Percentiles rank a stretch among this genome's conserved stretches.
Conservation (phyloP, 176 grass and related monocot genomes). For the Oryza glaberrima region DNA sequence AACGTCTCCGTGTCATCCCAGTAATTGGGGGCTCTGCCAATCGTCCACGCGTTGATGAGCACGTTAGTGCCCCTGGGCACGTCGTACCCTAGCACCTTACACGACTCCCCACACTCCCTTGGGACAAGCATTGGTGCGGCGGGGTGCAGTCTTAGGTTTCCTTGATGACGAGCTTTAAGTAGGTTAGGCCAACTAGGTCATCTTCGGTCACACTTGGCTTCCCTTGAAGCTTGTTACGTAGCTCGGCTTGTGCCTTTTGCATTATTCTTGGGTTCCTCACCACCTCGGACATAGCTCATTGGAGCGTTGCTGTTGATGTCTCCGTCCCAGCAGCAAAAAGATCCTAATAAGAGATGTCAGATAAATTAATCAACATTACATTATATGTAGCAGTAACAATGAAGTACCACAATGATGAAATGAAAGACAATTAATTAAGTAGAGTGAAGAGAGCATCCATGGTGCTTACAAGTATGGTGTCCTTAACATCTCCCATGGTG, state of each 20-base stretch:
- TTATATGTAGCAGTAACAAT: too few relatives aligned
- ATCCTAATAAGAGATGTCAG: constrained; percentile 18
- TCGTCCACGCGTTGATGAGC: neutral
- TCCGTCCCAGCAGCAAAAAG: constrained; percentile 51
- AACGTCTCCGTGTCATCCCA: neutral
- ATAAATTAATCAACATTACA: neutral
- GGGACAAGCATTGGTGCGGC: constrained; percentile 14
- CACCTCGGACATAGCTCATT: constrained; percentile 53
- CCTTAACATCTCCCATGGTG: constrained; percentile 21
- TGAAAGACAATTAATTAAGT: too few relatives aligned
- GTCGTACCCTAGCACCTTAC: constrained; percentile 42
- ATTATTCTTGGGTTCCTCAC: constrained; percentile 23
- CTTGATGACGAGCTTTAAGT: constrained; percentile 47
- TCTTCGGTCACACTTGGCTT: constrained; percentile 44
- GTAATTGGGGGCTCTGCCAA: neutral
- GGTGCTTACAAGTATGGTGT: too few relatives aligned
- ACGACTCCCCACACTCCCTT: constrained; percentile 22
- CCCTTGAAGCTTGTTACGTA: neutral
- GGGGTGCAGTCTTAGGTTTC: constrained; percentile 56
- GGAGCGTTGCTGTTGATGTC: constrained; percentile 30
- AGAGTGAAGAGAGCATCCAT: too few relatives aligned
- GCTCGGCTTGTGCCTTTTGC: constrained; percentile 23
- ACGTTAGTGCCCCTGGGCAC: constrained; percentile 33
- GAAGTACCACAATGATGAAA: too few relatives aligned
- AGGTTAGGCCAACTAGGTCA: constrained; percentile 34